A percentile compares a stretch with the other conserved stretches of the same genome.
These are phyloP conservation scores for Phytophthora constricta DNA, from an alignment of 352 stramenopile genomes.

Conservation along the genomic window DNA sequence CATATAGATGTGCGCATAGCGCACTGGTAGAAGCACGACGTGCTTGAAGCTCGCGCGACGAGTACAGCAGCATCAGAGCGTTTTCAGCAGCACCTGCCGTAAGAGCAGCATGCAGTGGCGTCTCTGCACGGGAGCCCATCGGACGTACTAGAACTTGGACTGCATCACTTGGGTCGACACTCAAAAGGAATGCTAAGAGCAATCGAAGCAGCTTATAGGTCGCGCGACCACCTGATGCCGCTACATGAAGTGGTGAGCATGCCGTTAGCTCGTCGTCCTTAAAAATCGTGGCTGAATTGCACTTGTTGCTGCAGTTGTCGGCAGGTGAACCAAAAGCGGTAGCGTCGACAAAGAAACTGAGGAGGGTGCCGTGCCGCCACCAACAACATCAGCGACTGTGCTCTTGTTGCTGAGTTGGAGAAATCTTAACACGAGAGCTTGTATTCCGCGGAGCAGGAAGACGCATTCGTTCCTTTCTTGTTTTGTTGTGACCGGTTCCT, in stretches of 20 bases:
- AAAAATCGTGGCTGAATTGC: conserved; percentile 28
- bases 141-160: conserved; percentile 29
- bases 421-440: conserved; percentile 31
- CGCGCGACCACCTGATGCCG: conserved; percentile 44
- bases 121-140: conserved; percentile 39
- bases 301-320: conserved; percentile 23
- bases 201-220: conserved; percentile 46
- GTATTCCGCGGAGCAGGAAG: conserved; percentile 34
- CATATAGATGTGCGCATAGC: conserved; percentile 33
- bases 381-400: conserved; percentile 25
- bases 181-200: conserved; percentile 50
- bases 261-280: conserved; percentile 45
- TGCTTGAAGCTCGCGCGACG: conserved; percentile 36
- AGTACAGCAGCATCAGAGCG: conserved; percentile 48
- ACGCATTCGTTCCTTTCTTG: conserved; percentile 16
- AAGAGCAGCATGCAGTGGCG: conserved; percentile 54
- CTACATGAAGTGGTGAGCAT: conserved; percentile 50
- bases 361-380: not conserved
- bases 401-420: conserved; percentile 25
- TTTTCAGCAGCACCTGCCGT: conserved; percentile 45
- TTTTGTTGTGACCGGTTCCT: conserved; percentile 10
- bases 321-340: conserved; percentile 42
- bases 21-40: conserved; percentile 14
- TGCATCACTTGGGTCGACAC: conserved; percentile 12
- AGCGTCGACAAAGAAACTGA: conserved; percentile 31